phyloP scores from a whole-genome alignment of 2,329 filamentous ascomycete genomes.

The Xylaria sp. region DNA sequence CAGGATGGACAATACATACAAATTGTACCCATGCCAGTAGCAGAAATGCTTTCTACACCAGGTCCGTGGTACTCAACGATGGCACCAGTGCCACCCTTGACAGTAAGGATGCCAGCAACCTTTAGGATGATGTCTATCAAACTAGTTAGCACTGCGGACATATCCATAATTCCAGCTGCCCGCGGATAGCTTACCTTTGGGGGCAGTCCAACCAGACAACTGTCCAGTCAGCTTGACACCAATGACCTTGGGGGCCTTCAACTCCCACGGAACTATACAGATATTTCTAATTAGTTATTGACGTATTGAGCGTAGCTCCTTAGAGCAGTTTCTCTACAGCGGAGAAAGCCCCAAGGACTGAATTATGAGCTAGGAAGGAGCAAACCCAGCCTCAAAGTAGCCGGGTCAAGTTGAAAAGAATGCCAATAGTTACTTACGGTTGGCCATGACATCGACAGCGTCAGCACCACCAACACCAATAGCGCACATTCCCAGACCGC shows the following conservation, averaged over 20 bases:
- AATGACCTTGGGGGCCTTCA: constrained; percentile 97
- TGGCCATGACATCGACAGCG: constrained; percentile 92
- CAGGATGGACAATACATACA: constrained; percentile 45
- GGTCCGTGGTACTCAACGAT: constrained; percentile 82
- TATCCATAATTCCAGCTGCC: neutral
- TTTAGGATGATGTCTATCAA: constrained; percentile 89
- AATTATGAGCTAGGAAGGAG: neutral
- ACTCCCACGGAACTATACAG: constrained; percentile 81
- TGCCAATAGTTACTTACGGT: constrained; percentile 24
- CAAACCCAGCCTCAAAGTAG: neutral
- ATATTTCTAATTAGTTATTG: constrained; percentile 67
- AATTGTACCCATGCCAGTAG: constrained; percentile 90
- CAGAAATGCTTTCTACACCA: constrained; percentile 78
- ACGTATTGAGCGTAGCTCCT: neutral
- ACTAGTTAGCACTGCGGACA: constrained; percentile 25
- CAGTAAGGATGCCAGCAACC: constrained; percentile 94
- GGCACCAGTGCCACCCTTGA: constrained; percentile 96
- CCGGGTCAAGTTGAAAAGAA: neutral
- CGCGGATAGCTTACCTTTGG: constrained; percentile 75
- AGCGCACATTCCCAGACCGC: constrained; percentile 92
- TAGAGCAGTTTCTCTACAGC: neutral
- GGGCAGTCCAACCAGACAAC: constrained; percentile 89
- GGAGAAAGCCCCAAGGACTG: neutral
- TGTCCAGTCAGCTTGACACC: constrained; percentile 94
- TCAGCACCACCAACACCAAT: constrained; percentile 99